Evolutionary conservation across 805 yeast species (phyloP).

Genomic region (Zygosaccharomyces siamensis): DNA sequence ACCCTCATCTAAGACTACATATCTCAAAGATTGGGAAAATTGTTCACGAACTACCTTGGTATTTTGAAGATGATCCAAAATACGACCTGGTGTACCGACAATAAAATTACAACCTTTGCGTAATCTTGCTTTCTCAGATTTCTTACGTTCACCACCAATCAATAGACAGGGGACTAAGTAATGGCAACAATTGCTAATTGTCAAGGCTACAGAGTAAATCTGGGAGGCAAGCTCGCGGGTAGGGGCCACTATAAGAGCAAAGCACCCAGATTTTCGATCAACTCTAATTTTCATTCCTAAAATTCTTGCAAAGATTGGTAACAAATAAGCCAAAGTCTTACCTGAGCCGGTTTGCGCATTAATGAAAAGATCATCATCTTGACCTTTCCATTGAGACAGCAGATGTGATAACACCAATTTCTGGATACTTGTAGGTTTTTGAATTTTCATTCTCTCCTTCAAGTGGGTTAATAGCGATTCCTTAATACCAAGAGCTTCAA

Average conservation of each 20-base stretch:
- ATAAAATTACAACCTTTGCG: conserved; percentile 93
- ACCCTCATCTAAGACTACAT: conserved; percentile 94
- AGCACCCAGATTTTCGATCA: conserved; percentile 70
- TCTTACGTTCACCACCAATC: conserved; percentile 97
- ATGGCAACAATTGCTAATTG: conserved; percentile 69
- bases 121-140: conserved; percentile 90
- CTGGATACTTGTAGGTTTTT: conserved; percentile 83
- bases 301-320: conserved; percentile 76
- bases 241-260: conserved; percentile 86
- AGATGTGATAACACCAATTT: conserved; percentile 68
- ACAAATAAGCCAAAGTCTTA: conserved; percentile 79
- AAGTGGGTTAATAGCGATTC: conserved; percentile 50
- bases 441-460: conserved; percentile 48
- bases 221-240: conserved; percentile 94
- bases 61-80: conserved; percentile 90
- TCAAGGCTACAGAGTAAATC: conserved; percentile 74
- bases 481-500: conserved; percentile 66
- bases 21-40: conserved; percentile 61
- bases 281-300: conserved; percentile 48
- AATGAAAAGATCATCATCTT: conserved; percentile 68
- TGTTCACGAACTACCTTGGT: conserved; percentile 64
- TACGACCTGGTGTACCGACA: conserved; percentile 97
- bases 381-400: conserved; percentile 32
- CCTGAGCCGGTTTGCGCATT: conserved; percentile 99
- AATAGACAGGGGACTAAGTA: conserved; percentile 92